Evolutionary conservation across 192 early-diverging fungal genomes (phyloP).

Genomic region (Phycomyces nitens): DNA sequence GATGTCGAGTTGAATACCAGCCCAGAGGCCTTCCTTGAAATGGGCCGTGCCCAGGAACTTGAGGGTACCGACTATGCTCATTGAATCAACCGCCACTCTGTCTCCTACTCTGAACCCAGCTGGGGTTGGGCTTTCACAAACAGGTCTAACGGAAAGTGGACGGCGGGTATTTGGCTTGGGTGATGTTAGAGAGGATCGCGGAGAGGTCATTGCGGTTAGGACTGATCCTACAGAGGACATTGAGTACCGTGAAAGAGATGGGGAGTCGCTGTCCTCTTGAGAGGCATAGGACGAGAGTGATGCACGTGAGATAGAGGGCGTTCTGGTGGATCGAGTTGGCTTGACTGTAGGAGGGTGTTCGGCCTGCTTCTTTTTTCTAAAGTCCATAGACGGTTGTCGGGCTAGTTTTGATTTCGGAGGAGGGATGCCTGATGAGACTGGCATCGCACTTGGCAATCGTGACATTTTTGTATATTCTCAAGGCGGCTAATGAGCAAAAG

Average conservation of each 20-base stretch:
- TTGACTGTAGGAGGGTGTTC: not conserved
- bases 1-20: constrained; percentile 74
- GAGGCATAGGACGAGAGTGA: constrained; percentile 9
- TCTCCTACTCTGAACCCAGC: constrained; percentile 42
- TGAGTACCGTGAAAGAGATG: not conserved
- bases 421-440: not conserved
- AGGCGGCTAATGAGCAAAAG: not conserved
- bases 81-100: constrained; percentile 60
- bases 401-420: constrained; percentile 11
- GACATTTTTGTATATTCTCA: constrained; percentile 5
- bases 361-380: constrained; percentile 8
- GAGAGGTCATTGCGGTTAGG: not conserved
- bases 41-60: constrained; percentile 70
- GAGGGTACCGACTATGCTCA: constrained; percentile 59
- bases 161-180: constrained; percentile 6
- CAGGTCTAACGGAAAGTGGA: constrained; percentile 5
- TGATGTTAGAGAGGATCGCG: constrained; percentile 8
- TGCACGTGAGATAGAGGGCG: constrained; percentile 1
- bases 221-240: not conserved
- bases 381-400: constrained; percentile 8
- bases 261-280: not conserved
- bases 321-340: constrained; percentile 8
- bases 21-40: constrained; percentile 76
- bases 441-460: constrained; percentile 3
- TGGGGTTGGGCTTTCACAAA: not conserved